Percentiles rank a stretch among this genome's conserved stretches.
Conservation (phyloP, 495 filamentous ascomycete genomes). For the Aspergillus leporis region DNA sequence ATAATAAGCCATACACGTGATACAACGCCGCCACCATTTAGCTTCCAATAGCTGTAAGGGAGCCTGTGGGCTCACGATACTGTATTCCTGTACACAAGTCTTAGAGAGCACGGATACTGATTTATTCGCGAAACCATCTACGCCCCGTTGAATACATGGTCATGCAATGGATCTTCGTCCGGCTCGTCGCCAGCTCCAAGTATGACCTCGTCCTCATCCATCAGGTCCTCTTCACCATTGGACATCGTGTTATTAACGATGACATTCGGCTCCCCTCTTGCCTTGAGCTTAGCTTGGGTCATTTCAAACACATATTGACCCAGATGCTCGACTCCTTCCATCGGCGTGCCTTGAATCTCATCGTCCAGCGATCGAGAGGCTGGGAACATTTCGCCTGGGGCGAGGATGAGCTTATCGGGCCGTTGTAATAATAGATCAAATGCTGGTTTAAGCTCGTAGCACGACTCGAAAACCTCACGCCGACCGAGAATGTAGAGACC, state of each 20-base stretch:
- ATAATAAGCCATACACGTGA: neutral
- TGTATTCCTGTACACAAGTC: neutral
- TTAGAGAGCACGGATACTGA: neutral
- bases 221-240: constrained; percentile 47
- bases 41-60: neutral
- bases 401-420: constrained; percentile 75
- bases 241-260: constrained; percentile 35
- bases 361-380: constrained; percentile 59
- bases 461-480: constrained; percentile 83
- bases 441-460: constrained; percentile 82
- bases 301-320: constrained; percentile 98
- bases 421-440: constrained; percentile 73
- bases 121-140: neutral
- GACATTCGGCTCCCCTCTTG: constrained; percentile 48
- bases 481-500: constrained; percentile 94
- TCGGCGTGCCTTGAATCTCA: constrained; percentile 61
- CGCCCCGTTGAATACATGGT: constrained; percentile 23
- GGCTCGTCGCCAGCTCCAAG: constrained; percentile 36
- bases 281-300: constrained; percentile 79
- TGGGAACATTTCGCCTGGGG: constrained; percentile 84
- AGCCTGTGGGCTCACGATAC: neutral
- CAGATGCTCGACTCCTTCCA: constrained; percentile 92
- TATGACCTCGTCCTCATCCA: constrained; percentile 48
- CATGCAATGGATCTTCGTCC: constrained; percentile 40
- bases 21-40: neutral